These are phyloP conservation scores for Globisporangium emineosum DNA, from an alignment of 352 stramenopile genomes.

Conservation along the genomic window DNA sequence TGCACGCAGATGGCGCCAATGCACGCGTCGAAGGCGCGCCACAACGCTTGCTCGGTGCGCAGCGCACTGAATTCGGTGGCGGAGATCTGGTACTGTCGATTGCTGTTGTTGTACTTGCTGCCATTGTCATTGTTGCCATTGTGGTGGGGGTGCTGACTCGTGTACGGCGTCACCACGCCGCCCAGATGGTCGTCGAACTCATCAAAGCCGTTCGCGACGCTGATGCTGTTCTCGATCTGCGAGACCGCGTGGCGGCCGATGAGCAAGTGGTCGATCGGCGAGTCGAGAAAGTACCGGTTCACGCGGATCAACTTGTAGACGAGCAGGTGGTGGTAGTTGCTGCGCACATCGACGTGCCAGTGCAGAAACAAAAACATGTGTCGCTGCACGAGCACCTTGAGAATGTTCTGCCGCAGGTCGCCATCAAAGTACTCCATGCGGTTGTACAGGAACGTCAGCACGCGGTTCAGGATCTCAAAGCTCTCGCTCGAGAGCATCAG, in stretches of 20 bases:
- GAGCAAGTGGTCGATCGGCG: conserved; percentile 63
- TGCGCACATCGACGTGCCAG: conserved; percentile 70
- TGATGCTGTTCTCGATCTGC: conserved; percentile 28
- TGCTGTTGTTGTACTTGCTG: conserved; percentile 17
- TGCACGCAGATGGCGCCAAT: conserved; percentile 57
- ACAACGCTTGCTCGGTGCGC: conserved; percentile 62
- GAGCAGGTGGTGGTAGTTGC: conserved; percentile 72
- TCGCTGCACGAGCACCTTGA: conserved; percentile 69
- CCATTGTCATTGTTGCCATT: conserved; percentile 13
- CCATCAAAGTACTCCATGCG: conserved; percentile 71
- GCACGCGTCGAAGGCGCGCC: conserved; percentile 74
- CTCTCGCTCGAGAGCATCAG: conserved; percentile 73
- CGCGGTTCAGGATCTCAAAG: conserved; percentile 65
- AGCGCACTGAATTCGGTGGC: conserved; percentile 45
- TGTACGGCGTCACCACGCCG: conserved; percentile 9
- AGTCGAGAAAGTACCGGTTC: conserved; percentile 63
- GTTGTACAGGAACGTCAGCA: conserved; percentile 71
- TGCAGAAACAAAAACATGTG: conserved; percentile 80
- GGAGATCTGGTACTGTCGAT: conserved; percentile 24
- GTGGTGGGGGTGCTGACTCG: not conserved
- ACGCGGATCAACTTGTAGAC: conserved; percentile 62
- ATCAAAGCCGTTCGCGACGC: conserved; percentile 23
- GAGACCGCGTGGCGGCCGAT: conserved; percentile 48
- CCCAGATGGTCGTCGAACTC: conserved; percentile 24
- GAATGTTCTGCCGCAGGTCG: conserved; percentile 56